phyloP scores from a whole-genome alignment of 2,329 filamentous ascomycete species.

The Spiromastix sp. region DNA sequence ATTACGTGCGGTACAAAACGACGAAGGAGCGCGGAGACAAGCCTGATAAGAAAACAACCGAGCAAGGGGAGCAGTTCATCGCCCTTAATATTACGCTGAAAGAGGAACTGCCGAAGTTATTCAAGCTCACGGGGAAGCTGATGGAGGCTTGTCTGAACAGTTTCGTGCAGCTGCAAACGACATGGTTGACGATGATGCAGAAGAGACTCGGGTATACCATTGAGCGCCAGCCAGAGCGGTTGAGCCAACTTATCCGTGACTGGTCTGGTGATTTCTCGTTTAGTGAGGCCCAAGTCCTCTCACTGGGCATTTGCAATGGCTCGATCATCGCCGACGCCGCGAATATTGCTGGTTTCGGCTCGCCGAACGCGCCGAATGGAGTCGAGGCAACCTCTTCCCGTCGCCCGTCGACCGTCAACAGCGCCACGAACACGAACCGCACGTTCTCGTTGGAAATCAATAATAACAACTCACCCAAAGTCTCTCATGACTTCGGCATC shows the following conservation, averaged over 20 bases:
- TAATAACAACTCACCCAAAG: conserved; percentile 40
- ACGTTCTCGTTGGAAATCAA: conserved; percentile 55
- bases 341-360: conserved; percentile 50
- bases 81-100: conserved; percentile 89
- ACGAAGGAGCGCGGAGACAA: conserved; percentile 74
- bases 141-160: conserved; percentile 74
- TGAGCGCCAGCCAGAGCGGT: conserved; percentile 53
- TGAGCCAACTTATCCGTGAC: conserved; percentile 62
- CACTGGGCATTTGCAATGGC: conserved; percentile 70
- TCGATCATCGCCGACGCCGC: conserved; percentile 48
- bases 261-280: conserved; percentile 73
- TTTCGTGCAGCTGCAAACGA: conserved; percentile 72
- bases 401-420: conserved; percentile 41
- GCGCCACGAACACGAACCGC: conserved; percentile 43
- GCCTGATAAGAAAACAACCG: conserved; percentile 71
- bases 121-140: conserved; percentile 67
- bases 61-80: conserved; percentile 79
- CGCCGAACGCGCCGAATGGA: conserved; percentile 36
- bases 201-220: conserved; percentile 64
- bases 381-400: conserved; percentile 31
- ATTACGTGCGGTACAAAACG: conserved; percentile 73
- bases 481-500: conserved; percentile 56
- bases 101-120: conserved; percentile 79
- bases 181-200: conserved; percentile 76
- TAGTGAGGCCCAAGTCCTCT: conserved; percentile 60